Evolutionary conservation across 2,329 filamentous ascomycete genomes (phyloP).

Genomic region (Tolypocladium sp.): DNA sequence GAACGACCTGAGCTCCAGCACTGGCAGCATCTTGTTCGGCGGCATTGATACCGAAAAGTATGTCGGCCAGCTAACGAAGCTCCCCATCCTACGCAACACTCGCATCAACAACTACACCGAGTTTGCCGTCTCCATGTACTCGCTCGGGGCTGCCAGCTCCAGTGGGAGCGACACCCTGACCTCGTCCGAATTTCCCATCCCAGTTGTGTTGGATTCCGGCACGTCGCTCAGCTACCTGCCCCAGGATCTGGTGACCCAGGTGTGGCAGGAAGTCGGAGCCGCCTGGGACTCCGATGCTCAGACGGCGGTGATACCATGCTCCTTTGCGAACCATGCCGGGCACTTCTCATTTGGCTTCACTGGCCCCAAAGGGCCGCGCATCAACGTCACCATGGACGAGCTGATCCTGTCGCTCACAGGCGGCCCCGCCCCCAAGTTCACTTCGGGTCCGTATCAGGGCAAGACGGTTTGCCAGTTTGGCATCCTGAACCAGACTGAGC

Average conservation of each 20-base stretch:
- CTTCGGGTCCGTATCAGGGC: constrained; percentile 31
- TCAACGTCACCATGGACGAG: constrained; percentile 46
- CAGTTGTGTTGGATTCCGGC: constrained; percentile 65
- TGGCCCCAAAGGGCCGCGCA: constrained; percentile 35
- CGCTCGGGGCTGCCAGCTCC: constrained; percentile 35
- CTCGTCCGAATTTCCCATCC: constrained; percentile 33
- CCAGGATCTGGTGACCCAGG: constrained; percentile 41
- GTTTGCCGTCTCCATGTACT: constrained; percentile 40
- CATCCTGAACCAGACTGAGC: constrained; percentile 37
- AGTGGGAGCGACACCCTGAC: constrained; percentile 39
- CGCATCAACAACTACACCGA: constrained; percentile 31
- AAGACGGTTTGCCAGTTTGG: constrained; percentile 45
- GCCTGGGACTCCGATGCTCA: constrained; percentile 26
- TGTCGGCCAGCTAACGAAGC: constrained; percentile 48
- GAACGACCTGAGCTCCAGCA: constrained; percentile 48
- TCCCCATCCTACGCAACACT: constrained; percentile 44
- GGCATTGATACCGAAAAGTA: constrained; percentile 74
- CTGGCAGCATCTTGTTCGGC: constrained; percentile 67
- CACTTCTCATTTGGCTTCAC: constrained; percentile 47
- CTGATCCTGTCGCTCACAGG: constrained; percentile 38
- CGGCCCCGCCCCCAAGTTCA: constrained; percentile 24
- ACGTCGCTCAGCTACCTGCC: constrained; percentile 66
- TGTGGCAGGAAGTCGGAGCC: constrained; percentile 48
- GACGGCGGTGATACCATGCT: constrained; percentile 41
- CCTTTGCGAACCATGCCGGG: constrained; percentile 31